These are phyloP conservation scores for bread wheat (Triticum aestivum) DNA, from an alignment of 176 grass and related monocot species.

Conservation along the genomic window DNA sequence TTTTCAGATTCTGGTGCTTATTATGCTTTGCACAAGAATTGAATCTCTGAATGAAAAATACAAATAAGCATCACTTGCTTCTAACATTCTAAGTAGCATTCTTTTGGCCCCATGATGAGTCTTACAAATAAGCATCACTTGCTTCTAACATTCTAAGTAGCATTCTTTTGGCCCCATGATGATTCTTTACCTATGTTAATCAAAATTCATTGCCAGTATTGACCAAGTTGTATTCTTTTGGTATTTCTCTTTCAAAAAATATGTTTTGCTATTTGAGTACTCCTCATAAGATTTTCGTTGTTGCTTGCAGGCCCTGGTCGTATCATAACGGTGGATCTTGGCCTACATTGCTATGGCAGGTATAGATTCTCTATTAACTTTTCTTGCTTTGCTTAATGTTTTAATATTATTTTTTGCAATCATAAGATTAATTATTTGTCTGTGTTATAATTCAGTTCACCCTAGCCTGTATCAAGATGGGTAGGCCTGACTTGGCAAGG, in stretches of 20 bases:
- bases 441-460: slow-evolving; percentile 71
- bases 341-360: slow-evolving; percentile 96
- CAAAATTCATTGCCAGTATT: background rate
- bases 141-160: slow-evolving; percentile 14
- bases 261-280: background rate
- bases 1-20: slow-evolving; percentile 22
- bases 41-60: slow-evolving; percentile 10
- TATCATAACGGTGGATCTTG: slow-evolving; percentile 96
- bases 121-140: slow-evolving; percentile 20
- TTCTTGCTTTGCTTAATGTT: background rate
- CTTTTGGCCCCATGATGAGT: background rate
- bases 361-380: slow-evolving; percentile 24
- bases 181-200: background rate
- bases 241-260: background rate
- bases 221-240: slow-evolving; percentile 1
- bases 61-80: slow-evolving; percentile 13
- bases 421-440: slow-evolving; percentile 12
- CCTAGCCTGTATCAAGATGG: slow-evolving; percentile 97
- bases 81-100: slow-evolving; percentile 10
- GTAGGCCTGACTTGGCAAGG: slow-evolving; percentile 71
- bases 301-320: slow-evolving; percentile 80
- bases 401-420: background rate
- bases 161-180: slow-evolving; percentile 9
- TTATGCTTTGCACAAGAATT: background rate
- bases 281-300: slow-evolving; percentile 1